Conservation (phyloP, 495 filamentous ascomycete species). For the Trypethelium eluteriae region DNA sequence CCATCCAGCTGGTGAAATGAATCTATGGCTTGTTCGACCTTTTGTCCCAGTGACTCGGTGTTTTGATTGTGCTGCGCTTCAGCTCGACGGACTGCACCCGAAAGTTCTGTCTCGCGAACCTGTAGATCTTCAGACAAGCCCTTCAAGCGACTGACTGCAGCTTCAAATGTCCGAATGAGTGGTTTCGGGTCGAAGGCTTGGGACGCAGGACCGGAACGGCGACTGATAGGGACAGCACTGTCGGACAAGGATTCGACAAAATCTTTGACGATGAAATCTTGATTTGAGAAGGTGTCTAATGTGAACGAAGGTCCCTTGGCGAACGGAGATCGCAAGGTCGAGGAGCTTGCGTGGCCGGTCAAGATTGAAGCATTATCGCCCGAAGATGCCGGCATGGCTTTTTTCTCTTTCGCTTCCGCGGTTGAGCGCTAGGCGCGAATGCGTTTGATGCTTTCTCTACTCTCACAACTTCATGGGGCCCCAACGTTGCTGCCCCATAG, state of each 20-base stretch:
- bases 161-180: constrained; percentile 89
- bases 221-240: constrained; percentile 61
- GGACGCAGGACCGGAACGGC: constrained; percentile 56
- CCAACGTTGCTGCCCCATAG: too few relatives aligned
- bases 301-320: constrained; percentile 72
- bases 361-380: constrained; percentile 9
- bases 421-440: neutral
- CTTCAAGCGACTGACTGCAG: constrained; percentile 68
- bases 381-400: neutral
- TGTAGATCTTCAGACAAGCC: constrained; percentile 80
- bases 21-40: constrained; percentile 83
- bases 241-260: constrained; percentile 93
- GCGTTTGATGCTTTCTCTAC: neutral
- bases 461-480: neutral
- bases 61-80: constrained; percentile 89
- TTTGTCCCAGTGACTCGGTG: constrained; percentile 70
- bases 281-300: constrained; percentile 78
- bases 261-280: constrained; percentile 96
- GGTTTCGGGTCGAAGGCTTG: constrained; percentile 92
- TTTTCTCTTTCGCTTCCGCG: neutral
- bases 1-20: constrained; percentile 84
- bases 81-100: constrained; percentile 78
- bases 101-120: constrained; percentile 77
- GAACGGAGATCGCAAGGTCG: constrained; percentile 46
- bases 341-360: constrained; percentile 33